These are phyloP conservation scores for Leersia perrieri DNA, from an alignment of 176 grass and related monocot genomes.

Conservation along the genomic window DNA sequence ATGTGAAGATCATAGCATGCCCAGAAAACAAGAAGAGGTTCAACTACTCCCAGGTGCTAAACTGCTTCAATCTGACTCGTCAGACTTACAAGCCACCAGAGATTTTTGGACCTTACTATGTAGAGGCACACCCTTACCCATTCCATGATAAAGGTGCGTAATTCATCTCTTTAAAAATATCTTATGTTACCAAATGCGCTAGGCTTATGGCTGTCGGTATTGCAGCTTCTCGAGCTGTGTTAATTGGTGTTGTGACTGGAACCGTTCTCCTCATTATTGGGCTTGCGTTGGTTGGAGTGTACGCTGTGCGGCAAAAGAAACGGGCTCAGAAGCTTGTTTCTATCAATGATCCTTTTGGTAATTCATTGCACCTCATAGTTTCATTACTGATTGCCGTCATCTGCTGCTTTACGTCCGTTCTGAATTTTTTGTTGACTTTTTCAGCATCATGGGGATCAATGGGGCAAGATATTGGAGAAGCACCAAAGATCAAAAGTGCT, in stretches of 20 bases:
- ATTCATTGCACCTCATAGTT: neutral
- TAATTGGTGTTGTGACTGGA: constrained; percentile 50
- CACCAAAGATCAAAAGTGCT: constrained; percentile 59
- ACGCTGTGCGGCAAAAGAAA: constrained; percentile 52
- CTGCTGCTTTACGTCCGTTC: neutral
- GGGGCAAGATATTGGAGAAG: constrained; percentile 58
- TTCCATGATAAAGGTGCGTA: constrained; percentile 38
- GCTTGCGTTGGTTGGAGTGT: constrained; percentile 41
- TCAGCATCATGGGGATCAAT: constrained; percentile 72
- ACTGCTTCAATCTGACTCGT: constrained; percentile 54
- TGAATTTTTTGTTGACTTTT: neutral
- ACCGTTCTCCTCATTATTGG: constrained; percentile 34
- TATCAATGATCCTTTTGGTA: constrained; percentile 66
- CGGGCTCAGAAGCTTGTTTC: constrained; percentile 41
- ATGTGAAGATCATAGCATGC: constrained; percentile 47
- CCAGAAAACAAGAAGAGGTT: constrained; percentile 45
- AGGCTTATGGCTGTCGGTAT: neutral
- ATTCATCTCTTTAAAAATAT: neutral
- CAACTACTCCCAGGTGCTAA: constrained; percentile 42
- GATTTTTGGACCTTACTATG: constrained; percentile 58
- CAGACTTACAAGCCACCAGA: constrained; percentile 37
- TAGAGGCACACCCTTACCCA: constrained; percentile 19
- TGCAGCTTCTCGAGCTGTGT: constrained; percentile 43
- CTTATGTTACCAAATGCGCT: neutral
- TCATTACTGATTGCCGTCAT: neutral